Evolutionary conservation across 257 asterid genomes (phyloP), one percentile per base, ranked within the genome.

Genomic region (Gentiana dahurica): DNA sequence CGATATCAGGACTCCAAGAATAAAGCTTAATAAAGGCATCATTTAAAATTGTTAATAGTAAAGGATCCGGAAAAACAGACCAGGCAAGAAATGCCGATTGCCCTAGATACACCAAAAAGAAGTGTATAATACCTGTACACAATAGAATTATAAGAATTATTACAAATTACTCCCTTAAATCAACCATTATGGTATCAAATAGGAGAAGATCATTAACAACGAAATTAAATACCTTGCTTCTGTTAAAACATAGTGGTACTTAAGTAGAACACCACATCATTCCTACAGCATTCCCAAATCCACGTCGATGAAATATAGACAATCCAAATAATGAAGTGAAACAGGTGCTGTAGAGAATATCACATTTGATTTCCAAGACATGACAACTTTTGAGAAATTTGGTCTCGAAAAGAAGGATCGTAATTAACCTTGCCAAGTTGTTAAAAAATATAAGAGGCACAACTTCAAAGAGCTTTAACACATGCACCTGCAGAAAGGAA

Each of bases 81-180:
- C 98, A 85, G 98, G 61, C 94, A 63, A 39, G 96, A 81, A 58
- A 91, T 91, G 79, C 98, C 97, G 41, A 87, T 80, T 51, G 97
- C 81, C 64, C 98, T 83, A 9, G 98, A 91, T 55, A 91, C 98
- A n/a, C 98, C 98, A 72, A 91, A 91, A 70, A 91, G 98, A 60
- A 91, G 96, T 5, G 97, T 91, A 77, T 66, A 91, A 57, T 71
- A 56, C 72, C 77, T 68, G 13, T 12, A 15, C 63, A 58, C 35
- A 49, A 55, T 61, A 33, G 4, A 63, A 46, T 49, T 6, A 24
- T 12, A 12, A 49, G 15, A 47, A n/a, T 11, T 12, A 53, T 60
- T n/a, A 11, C 34, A 38, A 43, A 63, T 60, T 56, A 71, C 69
- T 44, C 36, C 48, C 43, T 6, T n/a, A 24, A 1, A 7, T 34